Percentiles rank a stretch among this genome's conserved stretches.
phyloP scores from a whole-genome alignment of 2,329 filamentous ascomycete genomes.

The Monosporascus ibericus region DNA sequence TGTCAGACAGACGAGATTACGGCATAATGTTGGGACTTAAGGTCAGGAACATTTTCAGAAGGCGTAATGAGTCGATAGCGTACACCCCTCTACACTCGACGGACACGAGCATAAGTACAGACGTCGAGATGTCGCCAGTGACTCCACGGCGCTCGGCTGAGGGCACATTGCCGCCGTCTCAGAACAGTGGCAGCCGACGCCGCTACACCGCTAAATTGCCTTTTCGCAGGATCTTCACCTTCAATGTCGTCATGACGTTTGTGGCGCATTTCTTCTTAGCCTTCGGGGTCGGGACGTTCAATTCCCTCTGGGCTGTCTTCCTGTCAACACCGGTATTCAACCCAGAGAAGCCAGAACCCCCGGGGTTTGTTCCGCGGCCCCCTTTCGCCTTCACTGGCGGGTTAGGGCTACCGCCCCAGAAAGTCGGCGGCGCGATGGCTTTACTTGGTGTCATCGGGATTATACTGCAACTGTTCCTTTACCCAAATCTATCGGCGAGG shows the following conservation, averaged over 20 bases:
- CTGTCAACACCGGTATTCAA: slow-evolving; percentile 63
- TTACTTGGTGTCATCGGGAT: slow-evolving; percentile 74
- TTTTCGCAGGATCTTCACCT: slow-evolving; percentile 50
- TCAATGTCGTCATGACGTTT: slow-evolving; percentile 48
- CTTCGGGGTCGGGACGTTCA: slow-evolving; percentile 70
- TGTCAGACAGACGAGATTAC: slow-evolving; percentile 34
- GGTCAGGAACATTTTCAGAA: slow-evolving; percentile 24
- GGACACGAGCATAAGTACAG: slow-evolving; percentile 18
- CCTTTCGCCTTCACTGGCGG: slow-evolving; percentile 67
- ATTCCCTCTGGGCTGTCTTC: slow-evolving; percentile 71
- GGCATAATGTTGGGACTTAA: slow-evolving; percentile 35
- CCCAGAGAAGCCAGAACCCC: slow-evolving; percentile 26
- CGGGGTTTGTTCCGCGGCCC: slow-evolving; percentile 30
- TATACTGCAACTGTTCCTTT: slow-evolving; percentile 63
- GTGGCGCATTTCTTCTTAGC: slow-evolving; percentile 63
- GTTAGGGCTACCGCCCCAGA: slow-evolving; percentile 63
- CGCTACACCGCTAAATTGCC: slow-evolving; percentile 43
- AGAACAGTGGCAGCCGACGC: slow-evolving; percentile 11
- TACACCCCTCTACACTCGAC: slow-evolving; percentile 31
- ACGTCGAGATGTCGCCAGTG: slow-evolving; percentile 25
- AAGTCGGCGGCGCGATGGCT: slow-evolving; percentile 72
- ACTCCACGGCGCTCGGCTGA: slow-evolving; percentile 13
- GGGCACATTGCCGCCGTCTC: slow-evolving; percentile 2
- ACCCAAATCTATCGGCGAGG: slow-evolving; percentile 59
- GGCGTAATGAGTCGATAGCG: slow-evolving; percentile 13